Base-by-base conservation (phyloP, 169 alveolate genomes). In the Plasmodium yoelii region DNA sequence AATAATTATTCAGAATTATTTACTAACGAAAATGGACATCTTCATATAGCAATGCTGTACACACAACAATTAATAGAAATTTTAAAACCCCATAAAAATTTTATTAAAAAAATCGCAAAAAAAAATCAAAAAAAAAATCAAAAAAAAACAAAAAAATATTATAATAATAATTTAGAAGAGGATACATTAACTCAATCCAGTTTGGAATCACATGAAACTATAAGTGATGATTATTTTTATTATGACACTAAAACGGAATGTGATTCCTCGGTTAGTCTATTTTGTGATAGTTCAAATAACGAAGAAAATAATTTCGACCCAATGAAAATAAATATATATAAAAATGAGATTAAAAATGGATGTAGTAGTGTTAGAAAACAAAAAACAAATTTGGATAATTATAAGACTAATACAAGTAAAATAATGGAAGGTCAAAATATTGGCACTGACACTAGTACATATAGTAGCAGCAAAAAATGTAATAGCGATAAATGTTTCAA, bases 31-130 rank as follows among this genome's bases (percentile, higher is more conserved):
- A 49, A 46, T n/a, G 90, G 73, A 1, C 67, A 69, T 28, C 68
- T 82, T 56, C 22, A 67, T 42, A 67, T 82, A 28, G 90, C 90
- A 1, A 82, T 82, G 90, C n/a, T 82, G 26, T 82, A 67, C 49
- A 82, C 90, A 26, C 90, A 82, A 55, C 90, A 82, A 61, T 60
- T 82, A 55, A 82, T 82, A 53, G 90, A 82, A 70, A 82, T 82
- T 34, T 46, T 82, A 61, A 82, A 61, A 47, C 90, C 90, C 8
- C 47, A 82, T 67, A 82, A 82, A 56, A 49, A 22, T 42, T 65
- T 67, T 65, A 82, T 82, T 42, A 82, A 82, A 68, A 82, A 82
- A 67, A 51, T 15, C n/a, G 28, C n/a, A 57, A 9, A 57, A 9
- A 19, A 57, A 57, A 19, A 57, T 57, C 13, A n/a, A n/a, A 9